A percentile compares a stretch with the other conserved stretches of the same genome.
Evolutionary conservation across 352 stramenopile genomes (phyloP).

Genomic region (Globisporangium sylvaticum): DNA sequence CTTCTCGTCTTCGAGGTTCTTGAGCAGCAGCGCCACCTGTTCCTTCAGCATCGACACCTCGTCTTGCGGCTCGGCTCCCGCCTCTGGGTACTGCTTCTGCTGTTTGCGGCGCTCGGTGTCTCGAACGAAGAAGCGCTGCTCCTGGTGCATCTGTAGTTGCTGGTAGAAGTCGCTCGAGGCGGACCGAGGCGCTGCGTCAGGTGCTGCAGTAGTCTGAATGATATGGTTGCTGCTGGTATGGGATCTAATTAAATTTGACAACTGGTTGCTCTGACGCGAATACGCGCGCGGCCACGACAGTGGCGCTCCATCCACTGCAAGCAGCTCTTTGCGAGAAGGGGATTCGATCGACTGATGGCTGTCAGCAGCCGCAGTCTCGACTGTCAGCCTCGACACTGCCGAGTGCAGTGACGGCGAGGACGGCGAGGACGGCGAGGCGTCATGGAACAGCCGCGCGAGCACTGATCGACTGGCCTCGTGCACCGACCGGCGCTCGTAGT

Average conservation of each 20-base stretch:
- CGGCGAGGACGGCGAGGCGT: background rate
- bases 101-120: background rate
- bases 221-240: background rate
- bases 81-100: background rate
- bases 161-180: constrained; percentile 3
- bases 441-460: constrained; percentile 1
- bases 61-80: constrained; percentile 18
- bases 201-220: background rate
- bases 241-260: background rate
- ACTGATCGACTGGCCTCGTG: background rate
- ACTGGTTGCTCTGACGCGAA: constrained; percentile 2
- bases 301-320: background rate
- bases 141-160: constrained; percentile 4
- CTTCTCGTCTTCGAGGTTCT: constrained; percentile 63
- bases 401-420: background rate
- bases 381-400: constrained; percentile 1
- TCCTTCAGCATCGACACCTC: constrained; percentile 45
- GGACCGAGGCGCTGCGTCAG: background rate
- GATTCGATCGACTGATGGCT: background rate
- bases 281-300: constrained; percentile 8
- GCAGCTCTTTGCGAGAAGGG: background rate
- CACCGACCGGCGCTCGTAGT: background rate
- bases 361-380: background rate
- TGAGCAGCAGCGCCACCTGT: constrained; percentile 50
- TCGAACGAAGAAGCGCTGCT: constrained; percentile 9